Base-by-base conservation (phyloP, 345 rosid species). In the Pseudoturritis turrita region DNA sequence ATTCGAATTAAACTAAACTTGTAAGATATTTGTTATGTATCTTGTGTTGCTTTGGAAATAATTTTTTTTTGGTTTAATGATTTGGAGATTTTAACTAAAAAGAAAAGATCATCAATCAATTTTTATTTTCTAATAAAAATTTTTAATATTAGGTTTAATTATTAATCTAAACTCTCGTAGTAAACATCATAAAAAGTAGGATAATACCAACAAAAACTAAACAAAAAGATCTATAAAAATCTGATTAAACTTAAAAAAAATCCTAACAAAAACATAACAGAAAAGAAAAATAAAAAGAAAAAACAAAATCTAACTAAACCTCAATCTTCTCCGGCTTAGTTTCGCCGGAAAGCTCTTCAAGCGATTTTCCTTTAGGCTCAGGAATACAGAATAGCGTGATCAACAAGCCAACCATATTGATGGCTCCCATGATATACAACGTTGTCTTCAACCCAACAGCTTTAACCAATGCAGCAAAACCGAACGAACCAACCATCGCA, bases 401-500 rank as follows among this genome's bases (percentile, higher is more conserved):
- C 18, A 79, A 0, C 55, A 88, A 5, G 6, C 95, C 89, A 17
- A 45, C 47, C 4, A 81, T 13, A 67, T 80, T 86, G 41, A 83
- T 18, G 7, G 67, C 83, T 7, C 69, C 87, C 33, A 85, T 78
- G 15, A 81, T 73, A 17, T 73, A 33, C 11, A 88, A 84, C 7
- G 88, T 28, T 0, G 40, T 73, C 77, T 46, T 51, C 78, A 87
- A 78, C 49, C 89, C 91, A 22, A 86, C 41, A 12, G 64, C 52
- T n/a, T 81, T 50, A 1, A 76, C 84, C 19, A 85, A 84, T 0
- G 85, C 88, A 55, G 88, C 37, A 74, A 87, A 91, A 2, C 96
- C 96, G 5, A 91, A 89, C 1, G 93, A 83, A 11, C 96, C 96
- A 2, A 89, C 85, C 0, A 89, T 87, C 1, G 91, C 96, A 19